Evolutionary conservation across 306 rosid genomes (phyloP).

Genomic region (Ceratonia siliqua): DNA sequence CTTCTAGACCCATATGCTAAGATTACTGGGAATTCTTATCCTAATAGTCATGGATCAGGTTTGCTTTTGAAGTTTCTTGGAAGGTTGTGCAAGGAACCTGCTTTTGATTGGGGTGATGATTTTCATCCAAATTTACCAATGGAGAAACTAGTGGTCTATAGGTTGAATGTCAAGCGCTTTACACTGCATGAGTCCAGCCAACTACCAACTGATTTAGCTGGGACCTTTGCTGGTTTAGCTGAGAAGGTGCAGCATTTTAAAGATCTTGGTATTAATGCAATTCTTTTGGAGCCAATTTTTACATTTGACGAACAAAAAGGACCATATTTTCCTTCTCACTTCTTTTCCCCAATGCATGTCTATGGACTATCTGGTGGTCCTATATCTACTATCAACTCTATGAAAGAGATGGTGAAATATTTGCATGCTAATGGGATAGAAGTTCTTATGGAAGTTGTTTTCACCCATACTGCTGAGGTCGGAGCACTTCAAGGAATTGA

Average conservation of each 20-base stretch:
- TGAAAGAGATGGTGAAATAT: constrained; percentile 83
- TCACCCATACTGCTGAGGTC: constrained; percentile 64
- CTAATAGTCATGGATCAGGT: constrained; percentile 41
- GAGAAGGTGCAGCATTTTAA: constrained; percentile 74
- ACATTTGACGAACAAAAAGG: constrained; percentile 71
- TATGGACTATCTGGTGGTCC: constrained; percentile 72
- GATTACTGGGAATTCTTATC: constrained; percentile 49
- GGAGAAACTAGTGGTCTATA: constrained; percentile 68
- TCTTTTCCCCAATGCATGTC: constrained; percentile 64
- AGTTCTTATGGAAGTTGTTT: constrained; percentile 87
- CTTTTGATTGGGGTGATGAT: constrained; percentile 77
- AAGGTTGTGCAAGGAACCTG: constrained; percentile 57
- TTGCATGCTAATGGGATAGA: constrained; percentile 85
- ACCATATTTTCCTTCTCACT: constrained; percentile 81
- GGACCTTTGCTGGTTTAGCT: constrained; percentile 82
- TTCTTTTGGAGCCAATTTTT: constrained; percentile 82
- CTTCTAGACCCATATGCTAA: constrained; percentile 85
- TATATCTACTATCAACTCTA: constrained; percentile 57
- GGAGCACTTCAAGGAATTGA: constrained; percentile 85
- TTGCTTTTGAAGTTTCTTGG: constrained; percentile 56
- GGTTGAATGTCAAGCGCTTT: constrained; percentile 69
- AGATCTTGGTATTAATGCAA: constrained; percentile 75
- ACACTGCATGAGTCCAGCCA: constrained; percentile 68
- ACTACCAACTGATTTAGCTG: constrained; percentile 62
- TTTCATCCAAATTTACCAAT: constrained; percentile 46